These are phyloP conservation scores for Daldinia concentrica DNA, from an alignment of 495 filamentous ascomycete species.

Conservation along the genomic window DNA sequence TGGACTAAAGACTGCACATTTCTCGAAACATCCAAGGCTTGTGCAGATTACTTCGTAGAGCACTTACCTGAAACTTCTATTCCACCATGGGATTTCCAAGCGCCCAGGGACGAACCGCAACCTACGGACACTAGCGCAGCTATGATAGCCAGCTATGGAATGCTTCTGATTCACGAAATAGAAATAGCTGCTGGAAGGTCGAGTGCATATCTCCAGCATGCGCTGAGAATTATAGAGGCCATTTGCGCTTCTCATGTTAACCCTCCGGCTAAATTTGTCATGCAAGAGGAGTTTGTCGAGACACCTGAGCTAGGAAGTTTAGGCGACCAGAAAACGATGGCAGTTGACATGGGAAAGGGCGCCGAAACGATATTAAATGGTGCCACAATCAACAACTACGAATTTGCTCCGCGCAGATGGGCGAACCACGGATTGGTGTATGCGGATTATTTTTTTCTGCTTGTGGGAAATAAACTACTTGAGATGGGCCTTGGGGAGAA, in stretches of 20 bases:
- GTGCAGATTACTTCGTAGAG: not conserved
- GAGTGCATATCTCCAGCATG: conserved; percentile 45
- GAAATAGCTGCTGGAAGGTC: conserved; percentile 14
- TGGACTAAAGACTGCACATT: not conserved
- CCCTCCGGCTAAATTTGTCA: not conserved
- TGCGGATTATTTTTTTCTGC: conserved; percentile 61
- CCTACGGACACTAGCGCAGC: conserved; percentile 53
- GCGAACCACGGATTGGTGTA: conserved; percentile 57
- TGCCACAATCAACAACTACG: conserved; percentile 55
- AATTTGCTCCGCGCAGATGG: conserved; percentile 36
- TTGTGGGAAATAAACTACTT: conserved; percentile 54
- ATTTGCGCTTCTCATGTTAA: conserved; percentile 20
- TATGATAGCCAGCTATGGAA: conserved; percentile 54
- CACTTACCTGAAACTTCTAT: not conserved
- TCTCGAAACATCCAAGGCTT: conserved; percentile 2
- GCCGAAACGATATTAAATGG: conserved; percentile 48
- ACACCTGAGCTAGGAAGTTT: not conserved
- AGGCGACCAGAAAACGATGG: not conserved
- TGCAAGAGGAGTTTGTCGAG: not conserved
- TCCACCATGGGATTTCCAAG: not conserved
- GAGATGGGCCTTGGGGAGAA: conserved; percentile 39
- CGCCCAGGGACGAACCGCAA: conserved; percentile 36
- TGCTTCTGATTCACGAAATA: conserved; percentile 52
- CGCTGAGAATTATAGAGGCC: conserved; percentile 47
- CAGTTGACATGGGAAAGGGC: not conserved